Conservation (phyloP, 2,329 filamentous ascomycete species). For the Pestalotiopsis sp. region DNA sequence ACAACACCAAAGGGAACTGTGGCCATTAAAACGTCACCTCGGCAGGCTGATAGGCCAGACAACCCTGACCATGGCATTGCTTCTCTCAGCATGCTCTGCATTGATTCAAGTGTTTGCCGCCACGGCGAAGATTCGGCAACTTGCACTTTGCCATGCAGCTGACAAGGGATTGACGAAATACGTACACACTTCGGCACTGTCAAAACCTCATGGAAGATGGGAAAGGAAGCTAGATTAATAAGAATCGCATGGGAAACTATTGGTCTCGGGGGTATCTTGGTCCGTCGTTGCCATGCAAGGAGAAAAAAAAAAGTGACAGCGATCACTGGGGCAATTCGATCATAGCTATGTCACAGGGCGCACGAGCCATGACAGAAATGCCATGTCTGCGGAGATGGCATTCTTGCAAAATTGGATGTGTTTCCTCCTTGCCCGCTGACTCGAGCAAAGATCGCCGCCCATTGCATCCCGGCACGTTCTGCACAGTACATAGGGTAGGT, state of each 20-base stretch:
- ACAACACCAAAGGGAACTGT: too few species aligned
- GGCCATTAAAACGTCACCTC: too few species aligned
- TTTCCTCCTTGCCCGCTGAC: neutral
- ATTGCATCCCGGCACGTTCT: neutral
- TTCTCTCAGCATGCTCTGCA: neutral
- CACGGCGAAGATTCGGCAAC: neutral
- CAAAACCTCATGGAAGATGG: neutral
- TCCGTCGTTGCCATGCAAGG: neutral
- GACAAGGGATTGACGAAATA: neutral
- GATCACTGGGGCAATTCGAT: constrained; percentile 14
- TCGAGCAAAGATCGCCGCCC: constrained; percentile 3
- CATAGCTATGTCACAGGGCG: constrained; percentile 5
- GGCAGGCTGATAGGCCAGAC: too few species aligned
- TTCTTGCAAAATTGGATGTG: constrained; percentile 15
- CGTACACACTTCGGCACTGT: neutral
- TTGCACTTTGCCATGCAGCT: neutral
- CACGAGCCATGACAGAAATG: constrained; percentile 5
- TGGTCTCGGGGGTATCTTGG: neutral
- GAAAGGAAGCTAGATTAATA: neutral
- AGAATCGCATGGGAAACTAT: neutral
- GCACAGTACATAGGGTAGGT: neutral
- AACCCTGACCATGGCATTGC: too few species aligned
- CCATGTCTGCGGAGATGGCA: constrained; percentile 23
- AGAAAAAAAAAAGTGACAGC: neutral
- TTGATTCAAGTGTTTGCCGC: neutral